phyloP scores from a whole-genome alignment of 2,329 filamentous ascomycete species.

The Leptodontidium sp. region DNA sequence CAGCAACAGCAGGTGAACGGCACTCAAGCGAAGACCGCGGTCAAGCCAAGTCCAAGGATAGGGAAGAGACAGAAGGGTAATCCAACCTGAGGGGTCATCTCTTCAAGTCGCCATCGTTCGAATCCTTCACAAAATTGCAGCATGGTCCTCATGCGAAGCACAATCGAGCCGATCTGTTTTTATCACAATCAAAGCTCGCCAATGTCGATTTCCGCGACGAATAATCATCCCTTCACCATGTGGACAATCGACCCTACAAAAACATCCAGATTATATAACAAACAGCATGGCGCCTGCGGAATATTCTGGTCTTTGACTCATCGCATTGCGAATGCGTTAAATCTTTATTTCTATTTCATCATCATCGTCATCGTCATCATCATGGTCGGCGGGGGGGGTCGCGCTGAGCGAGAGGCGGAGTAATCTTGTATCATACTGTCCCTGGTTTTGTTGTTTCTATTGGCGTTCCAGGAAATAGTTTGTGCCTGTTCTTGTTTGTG shows the following conservation, averaged over 20 bases:
- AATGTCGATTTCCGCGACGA: not conserved
- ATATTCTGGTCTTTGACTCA: not conserved
- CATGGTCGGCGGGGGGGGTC: slow-evolving; percentile 1
- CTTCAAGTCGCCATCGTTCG: not conserved
- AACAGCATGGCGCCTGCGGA: slow-evolving; percentile 12
- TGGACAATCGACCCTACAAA: not conserved
- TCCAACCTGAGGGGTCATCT: slow-evolving; percentile 30
- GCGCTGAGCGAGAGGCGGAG: not conserved
- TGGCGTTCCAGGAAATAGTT: not conserved
- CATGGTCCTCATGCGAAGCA: not conserved
- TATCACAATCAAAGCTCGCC: not conserved
- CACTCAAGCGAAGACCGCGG: slow-evolving; percentile 43
- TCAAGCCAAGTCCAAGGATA: slow-evolving; percentile 52
- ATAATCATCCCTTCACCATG: not conserved
- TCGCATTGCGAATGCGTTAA: not conserved
- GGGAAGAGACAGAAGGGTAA: slow-evolving; percentile 50
- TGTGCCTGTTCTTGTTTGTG: not conserved
- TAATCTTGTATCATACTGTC: slow-evolving; percentile 28
- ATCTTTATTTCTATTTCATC: slow-evolving; percentile 4
- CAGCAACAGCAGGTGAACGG: slow-evolving; percentile 41
- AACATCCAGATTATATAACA: not conserved
- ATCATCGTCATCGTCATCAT: not conserved
- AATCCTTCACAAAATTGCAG: not conserved
- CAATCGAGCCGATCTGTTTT: not conserved
- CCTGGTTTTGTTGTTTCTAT: not conserved